Percentiles rank a stretch among this genome's conserved stretches.
phyloP scores from a whole-genome alignment of 805 yeast genomes.

The Yarrowia porcina region DNA sequence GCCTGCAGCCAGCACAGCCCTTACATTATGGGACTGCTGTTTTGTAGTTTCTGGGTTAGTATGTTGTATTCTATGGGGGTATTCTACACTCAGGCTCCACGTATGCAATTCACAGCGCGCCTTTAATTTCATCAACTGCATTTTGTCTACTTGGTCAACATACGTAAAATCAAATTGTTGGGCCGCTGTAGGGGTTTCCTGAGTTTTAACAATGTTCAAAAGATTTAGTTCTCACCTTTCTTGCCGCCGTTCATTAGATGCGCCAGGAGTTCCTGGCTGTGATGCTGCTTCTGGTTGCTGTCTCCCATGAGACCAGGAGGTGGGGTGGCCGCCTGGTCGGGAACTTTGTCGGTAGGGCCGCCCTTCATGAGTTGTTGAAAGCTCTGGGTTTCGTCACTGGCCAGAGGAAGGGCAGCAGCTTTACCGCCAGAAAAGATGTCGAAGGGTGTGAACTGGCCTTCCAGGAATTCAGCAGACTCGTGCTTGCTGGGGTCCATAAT shows the following conservation, averaged over 20 bases:
- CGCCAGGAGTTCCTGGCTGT: slow-evolving; percentile 26
- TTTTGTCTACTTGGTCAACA: slow-evolving; percentile 26
- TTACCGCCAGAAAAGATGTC: slow-evolving; percentile 7
- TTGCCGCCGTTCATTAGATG: slow-evolving; percentile 26
- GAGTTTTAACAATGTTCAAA: slow-evolving; percentile 24
- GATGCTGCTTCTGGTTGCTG: slow-evolving; percentile 16
- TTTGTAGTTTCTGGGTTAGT: slow-evolving; percentile 8
- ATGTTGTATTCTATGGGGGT: neutral
- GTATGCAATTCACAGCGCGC: neutral
- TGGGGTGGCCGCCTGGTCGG: slow-evolving; percentile 24
- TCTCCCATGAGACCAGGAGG: slow-evolving; percentile 25
- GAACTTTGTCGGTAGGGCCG: slow-evolving; percentile 13
- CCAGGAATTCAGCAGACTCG: slow-evolving; percentile 1
- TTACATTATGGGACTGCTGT: neutral
- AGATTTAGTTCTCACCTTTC: slow-evolving; percentile 25
- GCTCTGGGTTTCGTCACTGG: slow-evolving; percentile 3
- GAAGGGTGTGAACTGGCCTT: slow-evolving; percentile 20
- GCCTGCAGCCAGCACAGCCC: slow-evolving; percentile 14
- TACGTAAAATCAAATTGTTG: slow-evolving; percentile 26
- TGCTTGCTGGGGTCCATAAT: slow-evolving; percentile 13
- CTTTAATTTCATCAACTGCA: slow-evolving; percentile 23
- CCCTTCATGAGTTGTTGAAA: slow-evolving; percentile 17
- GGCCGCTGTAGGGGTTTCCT: slow-evolving; percentile 24
- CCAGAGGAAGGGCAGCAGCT: slow-evolving; percentile 11
- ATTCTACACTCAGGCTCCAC: slow-evolving; percentile 22